Evolutionary conservation across 345 rosid genomes (phyloP).

Genomic region (Zanthoxylum bungeanum): DNA sequence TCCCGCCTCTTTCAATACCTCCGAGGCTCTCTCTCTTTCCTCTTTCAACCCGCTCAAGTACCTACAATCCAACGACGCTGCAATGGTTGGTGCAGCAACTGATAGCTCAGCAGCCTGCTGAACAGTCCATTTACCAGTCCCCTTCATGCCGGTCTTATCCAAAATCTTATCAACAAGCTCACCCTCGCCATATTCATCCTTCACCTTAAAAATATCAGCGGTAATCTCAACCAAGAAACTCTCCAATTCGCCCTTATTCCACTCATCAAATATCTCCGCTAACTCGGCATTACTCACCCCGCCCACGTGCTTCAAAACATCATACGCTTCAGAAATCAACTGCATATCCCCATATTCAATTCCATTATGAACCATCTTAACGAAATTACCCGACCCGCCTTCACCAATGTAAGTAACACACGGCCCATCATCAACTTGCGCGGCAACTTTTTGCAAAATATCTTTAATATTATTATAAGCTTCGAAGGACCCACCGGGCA

Average conservation of each 20-base stretch:
- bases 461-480: slow-evolving; percentile 76
- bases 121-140: slow-evolving; percentile 98
- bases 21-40: slow-evolving; percentile 69
- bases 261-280: slow-evolving; percentile 66
- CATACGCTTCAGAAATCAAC: slow-evolving; percentile 88
- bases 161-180: slow-evolving; percentile 88
- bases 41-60: slow-evolving; percentile 92
- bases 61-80: slow-evolving; percentile 87
- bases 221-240: slow-evolving; percentile 92
- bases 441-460: slow-evolving; percentile 71
- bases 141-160: slow-evolving; percentile 98
- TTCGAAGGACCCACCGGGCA: slow-evolving; percentile 88
- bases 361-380: slow-evolving; percentile 98
- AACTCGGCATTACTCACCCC: slow-evolving; percentile 68
- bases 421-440: slow-evolving; percentile 95
- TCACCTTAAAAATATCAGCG: slow-evolving; percentile 76
- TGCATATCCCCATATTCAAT: slow-evolving; percentile 99
- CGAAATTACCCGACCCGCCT: no score
- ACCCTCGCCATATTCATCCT: slow-evolving; percentile 64
- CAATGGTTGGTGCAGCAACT: slow-evolving; percentile 93
- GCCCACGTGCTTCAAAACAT: slow-evolving; percentile 85
- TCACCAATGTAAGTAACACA: slow-evolving; percentile 91
- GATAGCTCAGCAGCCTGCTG: slow-evolving; percentile 97
- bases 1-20: slow-evolving; percentile 69
- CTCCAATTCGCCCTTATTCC: slow-evolving; percentile 86